Evolutionary conservation across 768 basidiomycete genomes (phyloP).

Genomic region (Termitomyces bulborhizus): DNA sequence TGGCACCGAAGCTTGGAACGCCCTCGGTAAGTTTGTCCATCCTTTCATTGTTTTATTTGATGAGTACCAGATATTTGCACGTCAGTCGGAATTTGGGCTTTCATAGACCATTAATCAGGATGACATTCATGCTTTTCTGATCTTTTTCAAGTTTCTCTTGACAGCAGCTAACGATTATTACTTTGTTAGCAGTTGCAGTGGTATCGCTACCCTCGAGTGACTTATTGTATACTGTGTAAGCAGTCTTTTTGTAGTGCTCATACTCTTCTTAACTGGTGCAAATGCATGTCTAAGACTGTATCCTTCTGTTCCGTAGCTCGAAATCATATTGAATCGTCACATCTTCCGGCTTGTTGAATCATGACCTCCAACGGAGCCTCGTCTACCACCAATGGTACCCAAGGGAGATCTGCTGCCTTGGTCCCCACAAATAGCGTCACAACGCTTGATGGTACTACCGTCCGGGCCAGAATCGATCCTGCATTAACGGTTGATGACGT

Average conservation of each 20-base stretch:
- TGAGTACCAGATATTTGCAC: slow-evolving; percentile 53
- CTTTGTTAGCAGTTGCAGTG: background rate
- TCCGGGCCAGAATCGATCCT: slow-evolving; percentile 81
- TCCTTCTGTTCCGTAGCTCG: background rate
- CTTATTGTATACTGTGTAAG: background rate
- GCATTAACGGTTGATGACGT: slow-evolving; percentile 82
- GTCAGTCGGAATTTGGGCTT: slow-evolving; percentile 46
- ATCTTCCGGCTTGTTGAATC: background rate
- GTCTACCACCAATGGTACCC: slow-evolving; percentile 30
- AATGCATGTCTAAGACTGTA: slow-evolving; percentile 1
- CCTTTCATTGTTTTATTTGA: slow-evolving; percentile 20
- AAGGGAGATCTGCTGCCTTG: slow-evolving; percentile 39
- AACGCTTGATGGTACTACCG: slow-evolving; percentile 65
- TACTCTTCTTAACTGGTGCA: background rate
- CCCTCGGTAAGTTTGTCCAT: background rate
- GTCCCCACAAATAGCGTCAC: slow-evolving; percentile 84
- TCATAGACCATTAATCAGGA: slow-evolving; percentile 26
- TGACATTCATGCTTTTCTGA: slow-evolving; percentile 41
- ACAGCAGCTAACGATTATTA: slow-evolving; percentile 3
- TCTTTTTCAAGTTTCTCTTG: background rate
- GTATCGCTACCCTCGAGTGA: background rate
- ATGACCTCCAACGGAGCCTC: slow-evolving; percentile 18
- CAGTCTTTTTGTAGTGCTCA: background rate
- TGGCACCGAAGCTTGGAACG: background rate
- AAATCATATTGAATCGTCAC: background rate